Evolutionary conservation across 116 monocot genomes (phyloP).

Genomic region (Dioscorea cayenensis): DNA sequence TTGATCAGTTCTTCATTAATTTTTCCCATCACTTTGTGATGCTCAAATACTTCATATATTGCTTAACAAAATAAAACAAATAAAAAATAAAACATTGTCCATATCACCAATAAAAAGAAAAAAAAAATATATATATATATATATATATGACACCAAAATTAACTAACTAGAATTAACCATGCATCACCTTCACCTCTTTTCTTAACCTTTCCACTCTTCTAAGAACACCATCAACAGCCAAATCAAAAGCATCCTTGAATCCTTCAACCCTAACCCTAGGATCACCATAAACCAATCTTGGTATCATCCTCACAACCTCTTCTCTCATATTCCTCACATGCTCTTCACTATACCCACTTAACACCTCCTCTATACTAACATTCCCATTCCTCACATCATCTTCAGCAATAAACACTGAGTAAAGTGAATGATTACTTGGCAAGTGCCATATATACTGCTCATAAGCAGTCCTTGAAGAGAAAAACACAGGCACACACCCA

Average conservation of each 20-base stretch:
- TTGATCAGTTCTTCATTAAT: too few species aligned
- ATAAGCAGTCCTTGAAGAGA: neutral
- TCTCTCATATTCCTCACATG: neutral
- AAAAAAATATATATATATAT: too few species aligned
- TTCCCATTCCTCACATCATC: neutral
- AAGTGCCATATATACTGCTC: neutral
- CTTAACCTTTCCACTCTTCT: neutral
- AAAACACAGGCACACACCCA: slow-evolving; percentile 1
- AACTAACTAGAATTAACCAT: too few species aligned
- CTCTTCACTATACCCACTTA: neutral
- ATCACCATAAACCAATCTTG: neutral
- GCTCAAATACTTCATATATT: too few species aligned
- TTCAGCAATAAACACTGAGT: neutral
- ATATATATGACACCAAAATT: too few species aligned
- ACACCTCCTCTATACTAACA: neutral
- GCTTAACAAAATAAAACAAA: too few species aligned
- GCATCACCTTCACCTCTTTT: neutral
- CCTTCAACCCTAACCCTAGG: neutral
- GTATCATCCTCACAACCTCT: neutral
- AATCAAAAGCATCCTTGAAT: neutral
- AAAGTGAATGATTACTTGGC: neutral
- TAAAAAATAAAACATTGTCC: too few species aligned
- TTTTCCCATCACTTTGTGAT: too few species aligned
- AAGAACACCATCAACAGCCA: neutral
- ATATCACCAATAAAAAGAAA: too few species aligned